Evolutionary conservation across 352 stramenopile genomes (phyloP).

Genomic region (Phytopythium aichiense): DNA sequence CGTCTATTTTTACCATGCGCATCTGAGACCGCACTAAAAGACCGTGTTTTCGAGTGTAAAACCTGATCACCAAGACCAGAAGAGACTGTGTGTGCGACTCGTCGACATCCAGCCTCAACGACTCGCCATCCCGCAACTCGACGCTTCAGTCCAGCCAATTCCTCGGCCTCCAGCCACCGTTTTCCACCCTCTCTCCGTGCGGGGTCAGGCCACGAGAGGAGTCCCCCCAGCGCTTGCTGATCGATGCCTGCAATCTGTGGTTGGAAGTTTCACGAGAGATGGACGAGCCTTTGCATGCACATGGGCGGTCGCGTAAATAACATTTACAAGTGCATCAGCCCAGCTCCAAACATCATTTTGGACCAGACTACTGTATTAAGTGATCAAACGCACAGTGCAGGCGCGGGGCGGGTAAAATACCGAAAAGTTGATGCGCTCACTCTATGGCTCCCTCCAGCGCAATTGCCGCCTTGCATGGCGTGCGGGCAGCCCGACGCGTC

Average conservation of each 20-base stretch:
- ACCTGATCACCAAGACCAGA: neutral
- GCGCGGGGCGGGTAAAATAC: no score
- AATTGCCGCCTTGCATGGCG: neutral
- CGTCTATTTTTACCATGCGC: no score
- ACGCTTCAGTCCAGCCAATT: conserved; percentile 1
- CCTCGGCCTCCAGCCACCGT: neutral
- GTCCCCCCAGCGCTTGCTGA: no score
- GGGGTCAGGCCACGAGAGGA: no score
- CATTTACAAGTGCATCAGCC: no score
- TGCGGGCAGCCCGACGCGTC: neutral
- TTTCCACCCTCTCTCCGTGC: neutral
- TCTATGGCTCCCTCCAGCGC: neutral
- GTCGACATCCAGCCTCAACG: neutral
- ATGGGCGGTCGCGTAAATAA: no score
- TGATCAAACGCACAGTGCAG: no score
- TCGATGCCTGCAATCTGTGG: no score
- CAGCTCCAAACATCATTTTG: no score
- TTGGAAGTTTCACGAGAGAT: no score
- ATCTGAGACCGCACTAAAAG: neutral
- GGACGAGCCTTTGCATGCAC: no score
- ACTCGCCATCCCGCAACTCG: neutral
- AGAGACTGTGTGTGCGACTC: neutral
- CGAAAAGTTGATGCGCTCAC: neutral
- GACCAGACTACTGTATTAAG: no score
- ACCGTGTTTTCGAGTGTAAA: neutral